Conservation (phyloP, 345 rosid genomes). For the Melaleuca quinquenervia region DNA sequence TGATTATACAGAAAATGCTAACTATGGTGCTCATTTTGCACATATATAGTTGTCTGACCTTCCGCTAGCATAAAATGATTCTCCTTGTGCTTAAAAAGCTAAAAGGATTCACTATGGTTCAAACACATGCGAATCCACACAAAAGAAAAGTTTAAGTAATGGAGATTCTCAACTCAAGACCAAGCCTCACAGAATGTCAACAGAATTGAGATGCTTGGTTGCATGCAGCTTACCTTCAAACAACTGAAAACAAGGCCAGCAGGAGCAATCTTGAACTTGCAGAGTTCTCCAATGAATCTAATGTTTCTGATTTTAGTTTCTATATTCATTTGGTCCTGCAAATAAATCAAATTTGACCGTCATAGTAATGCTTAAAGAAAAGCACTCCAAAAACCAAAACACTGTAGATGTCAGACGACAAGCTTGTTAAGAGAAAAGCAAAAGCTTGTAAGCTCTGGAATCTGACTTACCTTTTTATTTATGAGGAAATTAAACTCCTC, state of each 20-base stretch:
- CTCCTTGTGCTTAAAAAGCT: neutral
- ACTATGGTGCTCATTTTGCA: neutral
- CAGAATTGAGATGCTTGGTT: neutral
- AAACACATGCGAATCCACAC: neutral
- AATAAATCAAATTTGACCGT: constrained; percentile 1
- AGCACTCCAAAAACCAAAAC: constrained; percentile 4
- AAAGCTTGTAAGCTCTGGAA: neutral
- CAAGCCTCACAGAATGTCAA: neutral
- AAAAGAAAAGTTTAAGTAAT: neutral
- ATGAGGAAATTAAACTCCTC: constrained; percentile 94
- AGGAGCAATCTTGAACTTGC: constrained; percentile 87
- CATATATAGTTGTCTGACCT: neutral
- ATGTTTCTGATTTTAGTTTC: constrained; percentile 96
- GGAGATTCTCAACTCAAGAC: neutral
- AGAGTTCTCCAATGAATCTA: constrained; percentile 95
- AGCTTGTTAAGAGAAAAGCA: neutral
- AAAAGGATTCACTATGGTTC: neutral
- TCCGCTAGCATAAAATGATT: neutral
- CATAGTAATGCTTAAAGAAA: neutral
- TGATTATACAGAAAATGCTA: neutral
- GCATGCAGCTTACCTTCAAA: constrained; percentile 59
- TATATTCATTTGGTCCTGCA: constrained; percentile 99
- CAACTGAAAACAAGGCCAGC: constrained; percentile 82
- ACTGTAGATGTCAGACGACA: neutral
- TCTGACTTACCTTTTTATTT: constrained; percentile 63